Conservation (phyloP, 345 rosid genomes). For the Excoecaria agallocha region DNA sequence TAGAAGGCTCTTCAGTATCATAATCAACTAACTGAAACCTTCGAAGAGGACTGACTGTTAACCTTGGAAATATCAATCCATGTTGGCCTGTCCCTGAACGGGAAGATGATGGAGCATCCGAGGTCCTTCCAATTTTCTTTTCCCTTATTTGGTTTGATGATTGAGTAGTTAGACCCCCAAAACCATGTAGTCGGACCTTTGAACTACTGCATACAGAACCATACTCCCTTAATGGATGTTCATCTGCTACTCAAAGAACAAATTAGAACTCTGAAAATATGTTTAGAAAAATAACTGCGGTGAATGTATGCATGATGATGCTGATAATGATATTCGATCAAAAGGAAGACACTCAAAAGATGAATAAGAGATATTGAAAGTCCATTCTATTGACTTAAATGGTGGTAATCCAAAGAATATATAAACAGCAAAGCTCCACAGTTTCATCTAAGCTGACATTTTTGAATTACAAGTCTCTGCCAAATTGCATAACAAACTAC, state of each 20-base stretch:
- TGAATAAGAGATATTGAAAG: neutral
- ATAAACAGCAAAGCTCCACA: neutral
- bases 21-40: constrained; percentile 80
- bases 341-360: neutral
- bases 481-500: neutral
- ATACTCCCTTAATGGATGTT: constrained; percentile 34
- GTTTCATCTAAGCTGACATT: constrained; percentile 1
- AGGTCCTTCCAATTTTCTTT: constrained; percentile 29
- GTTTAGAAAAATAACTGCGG: neutral
- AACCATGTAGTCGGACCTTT: constrained; percentile 51
- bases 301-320: neutral
- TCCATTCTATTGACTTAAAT: neutral
- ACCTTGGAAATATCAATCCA: constrained; percentile 43
- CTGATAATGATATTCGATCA: neutral
- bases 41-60: constrained; percentile 73
- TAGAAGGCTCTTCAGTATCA: constrained; percentile 52
- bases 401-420: neutral
- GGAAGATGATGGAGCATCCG: constrained; percentile 40
- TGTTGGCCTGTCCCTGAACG: constrained; percentile 34
- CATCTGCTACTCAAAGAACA: constrained; percentile 37
- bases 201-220: constrained; percentile 63
- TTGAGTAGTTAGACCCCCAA: constrained; percentile 37
- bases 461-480: neutral
- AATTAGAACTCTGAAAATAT: constrained; percentile 4
- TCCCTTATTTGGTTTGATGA: constrained; percentile 35